Percentiles rank a stretch among this genome's conserved stretches.
Conservation (phyloP, 106 monocot genomes). For the Phalaenopsis equestris region DNA sequence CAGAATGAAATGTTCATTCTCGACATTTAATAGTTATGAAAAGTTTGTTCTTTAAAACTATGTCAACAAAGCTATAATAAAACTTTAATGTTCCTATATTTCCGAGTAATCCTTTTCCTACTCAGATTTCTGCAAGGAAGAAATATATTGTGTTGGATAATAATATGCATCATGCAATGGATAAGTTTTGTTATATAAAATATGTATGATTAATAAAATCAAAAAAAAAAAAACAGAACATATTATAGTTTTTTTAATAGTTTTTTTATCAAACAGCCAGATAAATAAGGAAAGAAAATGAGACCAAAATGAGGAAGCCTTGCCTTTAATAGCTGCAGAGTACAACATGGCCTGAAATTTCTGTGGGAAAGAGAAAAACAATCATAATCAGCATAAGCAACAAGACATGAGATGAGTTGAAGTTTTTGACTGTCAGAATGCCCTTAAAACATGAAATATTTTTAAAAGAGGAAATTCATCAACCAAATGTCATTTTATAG, state of each 20-base stretch:
- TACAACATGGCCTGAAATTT: constrained; percentile 44
- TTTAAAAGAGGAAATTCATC: not conserved
- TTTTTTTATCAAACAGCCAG: not conserved
- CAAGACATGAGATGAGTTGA: not conserved
- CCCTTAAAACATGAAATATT: not conserved
- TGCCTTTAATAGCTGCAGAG: constrained; percentile 50
- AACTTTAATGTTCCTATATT: not conserved
- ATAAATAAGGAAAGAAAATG: not conserved
- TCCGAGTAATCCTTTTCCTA: not conserved
- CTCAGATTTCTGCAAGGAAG: not conserved
- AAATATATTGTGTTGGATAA: not conserved
- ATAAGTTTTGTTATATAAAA: not conserved
- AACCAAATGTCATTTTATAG: not conserved
- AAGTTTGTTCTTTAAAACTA: not conserved
- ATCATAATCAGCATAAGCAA: not conserved
- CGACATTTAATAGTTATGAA: not conserved
- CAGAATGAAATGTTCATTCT: not conserved
- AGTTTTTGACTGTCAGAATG: not conserved
- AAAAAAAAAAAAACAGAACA: not conserved
- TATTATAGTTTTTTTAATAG: not conserved
- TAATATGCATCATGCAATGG: not conserved
- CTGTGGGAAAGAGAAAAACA: constrained; percentile 28
- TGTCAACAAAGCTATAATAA: not conserved
- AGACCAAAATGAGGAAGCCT: constrained; percentile 1
- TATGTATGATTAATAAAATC: not conserved